Base-by-base conservation (phyloP, 192 early-diverging fungal species). In the Polychytrium aggregatum region DNA sequence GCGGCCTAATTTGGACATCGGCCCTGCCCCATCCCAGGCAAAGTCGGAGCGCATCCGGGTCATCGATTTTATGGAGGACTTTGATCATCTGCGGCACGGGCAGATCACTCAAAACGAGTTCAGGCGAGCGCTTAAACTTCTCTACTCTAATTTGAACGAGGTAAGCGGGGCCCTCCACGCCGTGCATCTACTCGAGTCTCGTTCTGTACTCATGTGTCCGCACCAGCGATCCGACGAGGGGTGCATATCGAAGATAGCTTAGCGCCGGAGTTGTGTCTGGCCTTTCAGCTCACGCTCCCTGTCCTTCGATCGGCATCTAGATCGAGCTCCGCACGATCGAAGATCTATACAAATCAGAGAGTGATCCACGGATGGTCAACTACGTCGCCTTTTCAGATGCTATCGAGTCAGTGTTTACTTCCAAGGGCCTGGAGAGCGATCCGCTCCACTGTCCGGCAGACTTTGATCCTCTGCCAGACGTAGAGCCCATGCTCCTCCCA, bases 11-110 rank as follows among this genome's bases (percentile, higher is more conserved):
- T 4, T 11, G 4, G 4, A 46, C 25, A 29, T 46, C 48, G 24
- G n/a, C 16, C 4, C 48, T 50, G 22, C 5, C 30, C 4, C 31
- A 24, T 52, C 28, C 1, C 39, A 67, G 62, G 62, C 64, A 30
- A 74, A 74, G 39, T 70, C 75, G 4, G 65, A 78, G 35, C 41
- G 75, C 5, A 64, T 78, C 28, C 57, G 75, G n/a, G 69, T 78
- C 13, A 58, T 58, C 52, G 75, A 78, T 39, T 72, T 65, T 40
- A 59, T 78, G 68, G 34, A 44, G 1, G 75, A 78, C 52, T 76
- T 76, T 64, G 75, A 78, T 43, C 65, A 68, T 26, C 57, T 76
- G 21, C 50, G 56, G 28, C 66, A 75, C 41, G 67, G 70, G 22
- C 52, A 59, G 30, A 70, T 78, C 39, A 74, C 67, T 1, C 44